Evolutionary conservation across 1,284 basidiomycete genomes (phyloP).

Genomic region (Ganoderma boninense): DNA sequence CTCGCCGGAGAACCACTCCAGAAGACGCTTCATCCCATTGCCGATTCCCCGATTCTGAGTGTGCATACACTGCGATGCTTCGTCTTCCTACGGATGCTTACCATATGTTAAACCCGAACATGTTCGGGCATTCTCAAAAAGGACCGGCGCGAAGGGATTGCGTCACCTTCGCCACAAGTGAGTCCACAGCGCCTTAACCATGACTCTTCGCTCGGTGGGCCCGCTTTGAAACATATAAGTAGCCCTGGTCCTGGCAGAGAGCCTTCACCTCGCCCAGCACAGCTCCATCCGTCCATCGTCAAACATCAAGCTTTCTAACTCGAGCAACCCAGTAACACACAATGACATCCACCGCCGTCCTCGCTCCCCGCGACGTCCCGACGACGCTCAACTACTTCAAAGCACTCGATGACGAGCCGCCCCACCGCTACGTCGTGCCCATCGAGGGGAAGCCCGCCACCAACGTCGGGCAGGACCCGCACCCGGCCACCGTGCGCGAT

Average conservation of each 20-base stretch:
- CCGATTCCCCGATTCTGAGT: background rate
- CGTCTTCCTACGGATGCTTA: too few species aligned
- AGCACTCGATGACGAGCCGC: slow-evolving; percentile 36
- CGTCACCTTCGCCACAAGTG: background rate
- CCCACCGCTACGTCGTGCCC: slow-evolving; percentile 39
- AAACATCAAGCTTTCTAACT: background rate
- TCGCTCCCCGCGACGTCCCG: slow-evolving; percentile 42
- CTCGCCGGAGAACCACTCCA: too few species aligned
- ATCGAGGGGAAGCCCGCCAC: slow-evolving; percentile 32
- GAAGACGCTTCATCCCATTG: background rate
- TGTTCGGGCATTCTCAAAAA: background rate
- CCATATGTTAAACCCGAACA: slow-evolving; percentile 5
- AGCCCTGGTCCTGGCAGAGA: background rate
- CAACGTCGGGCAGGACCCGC: slow-evolving; percentile 39
- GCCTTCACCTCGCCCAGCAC: background rate
- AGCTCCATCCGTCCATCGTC: background rate
- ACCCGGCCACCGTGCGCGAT: slow-evolving; percentile 40
- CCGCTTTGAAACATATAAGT: background rate
- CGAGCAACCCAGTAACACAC: background rate
- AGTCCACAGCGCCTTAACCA: too few species aligned
- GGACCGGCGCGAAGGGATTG: background rate
- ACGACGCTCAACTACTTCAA: slow-evolving; percentile 44
- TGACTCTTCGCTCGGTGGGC: background rate
- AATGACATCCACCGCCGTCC: slow-evolving; percentile 40
- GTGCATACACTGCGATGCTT: too few species aligned